A percentile compares a stretch with the other conserved stretches of the same genome.
Evolutionary conservation across 352 stramenopile genomes (phyloP).

Genomic region (Plasmopara muralis): DNA sequence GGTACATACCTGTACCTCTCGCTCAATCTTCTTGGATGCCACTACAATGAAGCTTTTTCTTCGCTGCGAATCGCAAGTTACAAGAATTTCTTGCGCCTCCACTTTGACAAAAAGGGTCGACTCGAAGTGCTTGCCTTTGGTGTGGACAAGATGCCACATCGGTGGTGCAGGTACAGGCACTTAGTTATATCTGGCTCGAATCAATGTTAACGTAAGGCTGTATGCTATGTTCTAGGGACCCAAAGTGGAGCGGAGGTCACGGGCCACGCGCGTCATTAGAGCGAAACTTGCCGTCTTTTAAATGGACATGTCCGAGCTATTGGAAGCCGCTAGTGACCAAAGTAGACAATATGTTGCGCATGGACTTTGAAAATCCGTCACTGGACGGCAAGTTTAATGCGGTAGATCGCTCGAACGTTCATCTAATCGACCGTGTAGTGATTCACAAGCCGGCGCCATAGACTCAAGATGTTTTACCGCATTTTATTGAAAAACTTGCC

Average conservation of each 20-base stretch:
- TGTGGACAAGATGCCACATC: constrained; percentile 86
- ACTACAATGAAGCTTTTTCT: constrained; percentile 89
- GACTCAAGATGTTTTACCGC: background rate
- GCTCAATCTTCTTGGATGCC: constrained; percentile 77
- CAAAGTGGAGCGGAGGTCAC: constrained; percentile 62
- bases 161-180: constrained; percentile 61
- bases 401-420: constrained; percentile 71
- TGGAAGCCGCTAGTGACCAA: constrained; percentile 78
- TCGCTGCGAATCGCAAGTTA: constrained; percentile 83
- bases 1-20: constrained; percentile 80
- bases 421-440: constrained; percentile 69
- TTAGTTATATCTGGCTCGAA: background rate
- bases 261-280: constrained; percentile 41
- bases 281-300: constrained; percentile 55
- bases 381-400: constrained; percentile 71
- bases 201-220: background rate
- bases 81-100: constrained; percentile 86
- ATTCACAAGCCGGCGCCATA: constrained; percentile 28
- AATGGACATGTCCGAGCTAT: constrained; percentile 71
- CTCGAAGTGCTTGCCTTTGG: constrained; percentile 79
- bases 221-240: constrained; percentile 40
- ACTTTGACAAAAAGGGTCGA: constrained; percentile 65
- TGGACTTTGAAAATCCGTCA: constrained; percentile 80
- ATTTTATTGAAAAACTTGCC: background rate
- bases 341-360: constrained; percentile 75